A percentile compares a stretch with the other conserved stretches of the same genome.
phyloP scores from a whole-genome alignment of 306 rosid genomes.

The Crataegus laevigata region DNA sequence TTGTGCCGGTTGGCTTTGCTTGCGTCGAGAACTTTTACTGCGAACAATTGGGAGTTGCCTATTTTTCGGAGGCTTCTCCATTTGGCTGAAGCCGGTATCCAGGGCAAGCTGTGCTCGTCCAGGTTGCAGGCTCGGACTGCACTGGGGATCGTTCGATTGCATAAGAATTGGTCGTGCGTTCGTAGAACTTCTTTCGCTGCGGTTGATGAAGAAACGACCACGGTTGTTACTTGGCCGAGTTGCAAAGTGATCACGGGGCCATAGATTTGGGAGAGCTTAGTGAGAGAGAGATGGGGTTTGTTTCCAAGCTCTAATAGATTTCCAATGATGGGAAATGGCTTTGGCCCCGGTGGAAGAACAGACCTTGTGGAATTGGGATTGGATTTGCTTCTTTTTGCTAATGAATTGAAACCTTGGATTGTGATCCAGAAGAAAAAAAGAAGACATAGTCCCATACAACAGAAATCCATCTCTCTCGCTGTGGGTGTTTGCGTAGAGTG shows the following conservation, averaged over 20 bases:
- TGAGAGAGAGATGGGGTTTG: background rate
- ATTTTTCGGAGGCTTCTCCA: constrained; percentile 12
- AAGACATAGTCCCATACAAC: background rate
- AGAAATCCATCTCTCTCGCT: background rate
- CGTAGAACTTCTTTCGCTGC: background rate
- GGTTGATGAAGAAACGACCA: constrained; percentile 2
- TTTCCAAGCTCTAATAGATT: constrained; percentile 28
- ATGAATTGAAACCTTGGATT: background rate
- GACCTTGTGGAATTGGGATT: background rate
- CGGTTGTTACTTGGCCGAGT: constrained; percentile 18
- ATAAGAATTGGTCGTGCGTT: constrained; percentile 14
- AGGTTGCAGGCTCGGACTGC: background rate
- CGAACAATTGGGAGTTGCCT: background rate
- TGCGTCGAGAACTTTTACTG: constrained; percentile 5
- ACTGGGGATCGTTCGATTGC: constrained; percentile 10
- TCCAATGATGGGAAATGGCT: constrained; percentile 34
- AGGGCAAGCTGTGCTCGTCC: background rate
- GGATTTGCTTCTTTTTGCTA: too few relatives aligned
- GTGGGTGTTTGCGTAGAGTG: background rate
- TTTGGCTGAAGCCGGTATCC: constrained; percentile 8
- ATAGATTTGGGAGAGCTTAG: background rate
- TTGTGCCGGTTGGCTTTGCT: constrained; percentile 3
- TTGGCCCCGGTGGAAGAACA: constrained; percentile 48
- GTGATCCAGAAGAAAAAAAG: background rate
- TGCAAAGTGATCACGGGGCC: constrained; percentile 22